Evolutionary conservation across 306 rosid genomes (phyloP).

Genomic region (Dryas drummondii): DNA sequence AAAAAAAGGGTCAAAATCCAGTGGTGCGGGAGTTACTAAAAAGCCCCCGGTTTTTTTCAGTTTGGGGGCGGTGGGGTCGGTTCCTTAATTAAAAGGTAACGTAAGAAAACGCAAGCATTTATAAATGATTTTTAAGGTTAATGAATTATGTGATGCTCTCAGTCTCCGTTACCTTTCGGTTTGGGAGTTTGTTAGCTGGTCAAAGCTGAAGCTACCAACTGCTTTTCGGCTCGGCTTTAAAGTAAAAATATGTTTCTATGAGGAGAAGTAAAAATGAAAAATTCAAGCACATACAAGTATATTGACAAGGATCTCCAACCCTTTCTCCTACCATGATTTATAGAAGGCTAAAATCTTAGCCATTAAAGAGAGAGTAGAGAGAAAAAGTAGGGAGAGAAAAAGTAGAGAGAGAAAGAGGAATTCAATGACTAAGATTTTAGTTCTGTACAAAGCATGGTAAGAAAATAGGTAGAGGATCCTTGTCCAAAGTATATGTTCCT

Average conservation of each 20-base stretch:
- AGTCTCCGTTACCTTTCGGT: slow-evolving; percentile 11
- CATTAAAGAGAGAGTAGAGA: too few species aligned
- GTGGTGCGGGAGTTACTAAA: background rate
- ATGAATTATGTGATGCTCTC: background rate
- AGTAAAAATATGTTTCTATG: too few species aligned
- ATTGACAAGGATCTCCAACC: too few species aligned
- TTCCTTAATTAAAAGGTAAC: background rate
- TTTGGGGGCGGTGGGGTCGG: slow-evolving; percentile 22
- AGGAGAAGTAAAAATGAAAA: background rate
- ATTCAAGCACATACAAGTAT: too few species aligned
- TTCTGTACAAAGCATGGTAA: too few species aligned
- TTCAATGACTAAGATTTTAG: too few species aligned
- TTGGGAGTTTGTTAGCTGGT: background rate
- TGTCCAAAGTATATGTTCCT: too few species aligned
- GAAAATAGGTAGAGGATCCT: too few species aligned
- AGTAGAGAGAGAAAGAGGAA: too few species aligned
- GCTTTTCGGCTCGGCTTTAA: slow-evolving; percentile 20
- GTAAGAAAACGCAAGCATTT: background rate
- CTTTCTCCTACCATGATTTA: too few species aligned
- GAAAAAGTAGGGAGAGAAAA: too few species aligned
- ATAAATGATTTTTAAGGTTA: background rate
- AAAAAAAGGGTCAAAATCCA: slow-evolving; percentile 15
- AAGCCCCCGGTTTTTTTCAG: background rate
- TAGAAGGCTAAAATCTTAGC: too few species aligned
- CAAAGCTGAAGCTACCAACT: background rate